Evolutionary conservation across 345 rosid species (phyloP).

Genomic region (Eucalyptus leucophloia): DNA sequence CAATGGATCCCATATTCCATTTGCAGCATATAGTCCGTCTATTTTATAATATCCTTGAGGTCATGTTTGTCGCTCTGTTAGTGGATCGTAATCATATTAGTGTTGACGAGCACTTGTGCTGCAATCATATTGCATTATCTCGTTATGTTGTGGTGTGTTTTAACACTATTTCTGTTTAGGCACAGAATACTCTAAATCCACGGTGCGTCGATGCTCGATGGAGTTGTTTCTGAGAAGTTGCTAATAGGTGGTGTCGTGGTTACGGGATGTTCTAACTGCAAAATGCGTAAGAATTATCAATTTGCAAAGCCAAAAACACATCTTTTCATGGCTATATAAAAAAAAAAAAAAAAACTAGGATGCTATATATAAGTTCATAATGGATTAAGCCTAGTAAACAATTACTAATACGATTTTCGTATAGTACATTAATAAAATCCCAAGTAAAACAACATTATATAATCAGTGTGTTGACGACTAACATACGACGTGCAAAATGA

Average conservation of each 20-base stretch:
- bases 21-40: neutral
- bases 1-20: neutral
- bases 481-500: neutral
- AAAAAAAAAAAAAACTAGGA: too few species aligned
- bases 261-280: too few species aligned
- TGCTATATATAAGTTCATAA: neutral
- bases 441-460: neutral
- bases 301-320: too few species aligned
- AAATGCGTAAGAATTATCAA: too few species aligned
- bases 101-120: neutral
- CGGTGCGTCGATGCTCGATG: too few species aligned
- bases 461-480: neutral
- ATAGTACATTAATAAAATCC: neutral
- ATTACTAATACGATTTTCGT: neutral
- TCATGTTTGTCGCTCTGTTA: neutral
- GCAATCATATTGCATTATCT: too few species aligned
- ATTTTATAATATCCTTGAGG: neutral
- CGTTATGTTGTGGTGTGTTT: too few species aligned
- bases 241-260: too few species aligned
- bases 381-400: neutral
- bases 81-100: neutral
- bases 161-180: too few species aligned
- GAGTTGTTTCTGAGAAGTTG: too few species aligned
- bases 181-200: too few species aligned
- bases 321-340: too few species aligned